Percentiles rank a stretch among this genome's conserved stretches.
Conservation (phyloP, 768 basidiomycete species). For the Boletus huronensis region DNA sequence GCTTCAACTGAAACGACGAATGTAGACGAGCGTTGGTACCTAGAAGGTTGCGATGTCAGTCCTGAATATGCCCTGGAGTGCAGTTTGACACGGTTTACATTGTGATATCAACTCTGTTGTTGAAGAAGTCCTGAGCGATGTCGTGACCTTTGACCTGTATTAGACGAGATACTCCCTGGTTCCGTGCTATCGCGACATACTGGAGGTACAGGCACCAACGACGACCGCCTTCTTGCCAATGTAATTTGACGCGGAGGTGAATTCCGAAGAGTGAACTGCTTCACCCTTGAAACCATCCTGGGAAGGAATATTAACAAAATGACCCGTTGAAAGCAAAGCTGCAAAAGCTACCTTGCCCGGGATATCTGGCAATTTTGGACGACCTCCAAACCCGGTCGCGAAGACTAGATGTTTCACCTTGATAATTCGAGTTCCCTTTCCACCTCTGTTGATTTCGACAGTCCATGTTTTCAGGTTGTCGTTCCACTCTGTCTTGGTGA, state of each 20-base stretch:
- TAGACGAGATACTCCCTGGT: neutral
- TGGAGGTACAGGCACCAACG: conserved; percentile 67
- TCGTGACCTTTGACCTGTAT: conserved; percentile 31
- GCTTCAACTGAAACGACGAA: conserved; percentile 16
- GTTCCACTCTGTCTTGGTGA: conserved; percentile 39
- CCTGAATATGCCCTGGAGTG: neutral
- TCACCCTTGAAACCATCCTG: conserved; percentile 54
- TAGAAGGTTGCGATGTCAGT: conserved; percentile 5
- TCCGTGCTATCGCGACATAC: conserved; percentile 25
- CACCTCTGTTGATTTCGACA: conserved; percentile 37
- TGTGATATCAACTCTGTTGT: conserved; percentile 30
- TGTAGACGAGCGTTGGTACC: conserved; percentile 27
- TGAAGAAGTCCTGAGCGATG: conserved; percentile 35
- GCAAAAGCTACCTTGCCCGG: conserved; percentile 37
- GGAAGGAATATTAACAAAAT: neutral
- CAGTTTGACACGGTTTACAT: conserved; percentile 12
- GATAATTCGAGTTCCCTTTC: conserved; percentile 34
- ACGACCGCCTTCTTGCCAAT: conserved; percentile 63
- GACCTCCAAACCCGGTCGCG: conserved; percentile 50
- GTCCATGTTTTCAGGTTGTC: conserved; percentile 42
- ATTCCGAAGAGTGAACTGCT: conserved; percentile 49
- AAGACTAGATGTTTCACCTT: conserved; percentile 52
- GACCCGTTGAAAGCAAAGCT: neutral
- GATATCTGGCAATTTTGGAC: conserved; percentile 42
- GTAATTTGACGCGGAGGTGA: conserved; percentile 46